Evolutionary conservation across 768 basidiomycete species (phyloP), one percentile per base, ranked within the genome.

Genomic region (Leccinum ochraceum): DNA sequence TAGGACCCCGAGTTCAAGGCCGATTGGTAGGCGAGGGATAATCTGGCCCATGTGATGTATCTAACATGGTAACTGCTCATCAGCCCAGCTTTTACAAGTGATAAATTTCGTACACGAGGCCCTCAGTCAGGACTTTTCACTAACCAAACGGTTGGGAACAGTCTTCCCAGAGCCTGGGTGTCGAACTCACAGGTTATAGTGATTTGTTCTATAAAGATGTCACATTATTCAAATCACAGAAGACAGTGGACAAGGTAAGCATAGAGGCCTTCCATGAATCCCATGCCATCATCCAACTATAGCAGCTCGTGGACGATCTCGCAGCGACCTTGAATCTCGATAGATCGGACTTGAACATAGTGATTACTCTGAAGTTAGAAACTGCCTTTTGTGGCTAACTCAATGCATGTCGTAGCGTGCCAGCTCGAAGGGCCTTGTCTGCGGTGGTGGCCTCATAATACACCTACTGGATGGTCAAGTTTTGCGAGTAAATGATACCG

Each of bases 191-290:
- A 26, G 24, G 17, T n/a, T 44, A 30, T 60, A 94, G 95, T 14
- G 94, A 96, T 72, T 82, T 96, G 16, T 98, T 84, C 74, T 98
- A 98, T 75, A 86, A 86, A 63, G 92, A 96, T 60, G 89, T 94
- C 2, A 63, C 72, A 0, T 76, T 97, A 6, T 98, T 96, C 76
- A 85, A 80, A 61, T 83, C 78, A 7, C 95, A 98, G 71, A 74
- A 76, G n/a, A 80, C 82, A 0, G 94, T 96, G 1, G 92, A 98
- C 73, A 79, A 80, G 61, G 95, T 92, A 63, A 54, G 78, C 66
- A 26, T 16, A 28, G 44, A 48, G 42, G 1, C 20, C 11, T 13
- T 28, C 9, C 39, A 20, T 17, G 36, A 20, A 46, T 48, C 30
- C 7, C 34, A 42, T 37, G 46, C 5, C 32, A 3, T 56, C 32